A percentile compares a stretch with the other conserved stretches of the same genome.
These are phyloP conservation scores for Trebouxia sp. DNA, from an alignment of 139 green algal genomes.

Conservation along the genomic window DNA sequence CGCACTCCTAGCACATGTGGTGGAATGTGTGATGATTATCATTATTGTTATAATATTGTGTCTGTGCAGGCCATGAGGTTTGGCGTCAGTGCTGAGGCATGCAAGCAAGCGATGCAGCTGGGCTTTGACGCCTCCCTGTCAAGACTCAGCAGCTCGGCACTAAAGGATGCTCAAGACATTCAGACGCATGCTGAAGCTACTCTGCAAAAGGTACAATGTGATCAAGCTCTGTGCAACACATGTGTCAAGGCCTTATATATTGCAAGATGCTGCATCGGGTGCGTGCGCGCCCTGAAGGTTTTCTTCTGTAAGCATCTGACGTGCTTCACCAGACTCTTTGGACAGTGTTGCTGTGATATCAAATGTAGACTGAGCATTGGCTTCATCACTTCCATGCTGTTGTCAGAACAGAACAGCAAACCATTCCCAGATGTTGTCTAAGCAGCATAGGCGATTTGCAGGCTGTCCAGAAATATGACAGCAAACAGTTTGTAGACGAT, in stretches of 20 bases:
- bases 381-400: not conserved
- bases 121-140: not conserved
- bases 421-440: not conserved
- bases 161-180: not conserved
- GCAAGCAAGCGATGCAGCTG: not conserved
- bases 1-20: not conserved
- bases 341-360: not conserved
- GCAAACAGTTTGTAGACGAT: not conserved
- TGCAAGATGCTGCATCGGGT: not conserved
- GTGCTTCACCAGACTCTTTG: not conserved
- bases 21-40: not conserved
- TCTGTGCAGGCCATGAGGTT: not conserved
- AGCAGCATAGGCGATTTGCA: not conserved
- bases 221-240: too few species aligned
- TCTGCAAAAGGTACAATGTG: not conserved
- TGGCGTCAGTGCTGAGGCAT: not conserved
- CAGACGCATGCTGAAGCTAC: not conserved
- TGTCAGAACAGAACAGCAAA: not conserved
- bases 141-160: not conserved
- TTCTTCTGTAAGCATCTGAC: not conserved
- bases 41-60: not conserved
- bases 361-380: too few species aligned
- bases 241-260: too few species aligned
- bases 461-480: not conserved
- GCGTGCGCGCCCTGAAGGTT: not conserved